Percentiles rank a stretch among this genome's conserved stretches.
Evolutionary conservation across 768 basidiomycete species (phyloP).

Genomic region (Suillus spraguei): DNA sequence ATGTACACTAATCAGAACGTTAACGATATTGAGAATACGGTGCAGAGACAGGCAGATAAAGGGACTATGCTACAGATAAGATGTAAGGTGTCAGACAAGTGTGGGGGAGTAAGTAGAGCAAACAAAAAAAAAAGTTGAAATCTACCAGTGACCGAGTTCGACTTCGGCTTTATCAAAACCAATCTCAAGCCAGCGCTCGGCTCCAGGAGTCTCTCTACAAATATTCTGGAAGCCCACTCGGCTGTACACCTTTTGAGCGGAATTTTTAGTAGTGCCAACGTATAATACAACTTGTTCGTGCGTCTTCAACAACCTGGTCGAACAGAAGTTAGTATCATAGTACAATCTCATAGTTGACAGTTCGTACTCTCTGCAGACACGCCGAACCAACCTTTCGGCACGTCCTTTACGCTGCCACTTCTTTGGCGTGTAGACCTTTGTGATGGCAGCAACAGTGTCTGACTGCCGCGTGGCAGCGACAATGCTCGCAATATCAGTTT

Average conservation of each 20-base stretch:
- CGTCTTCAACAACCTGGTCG: conserved; percentile 41
- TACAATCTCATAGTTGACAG: background rate
- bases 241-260: conserved; percentile 52
- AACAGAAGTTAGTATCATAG: conserved; percentile 16
- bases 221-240: conserved; percentile 56
- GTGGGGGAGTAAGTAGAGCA: too few species aligned
- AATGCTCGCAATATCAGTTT: conserved; percentile 41
- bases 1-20: background rate
- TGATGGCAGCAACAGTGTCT: conserved; percentile 51
- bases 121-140: background rate
- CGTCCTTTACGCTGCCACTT: conserved; percentile 47
- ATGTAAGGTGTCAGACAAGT: background rate
- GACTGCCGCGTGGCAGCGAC: conserved; percentile 61
- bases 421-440: conserved; percentile 57
- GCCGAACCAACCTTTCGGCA: conserved; percentile 53
- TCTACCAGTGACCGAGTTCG: conserved; percentile 69
- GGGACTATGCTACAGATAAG: background rate
- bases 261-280: conserved; percentile 51
- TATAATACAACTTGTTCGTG: conserved; percentile 54
- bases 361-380: conserved; percentile 45
- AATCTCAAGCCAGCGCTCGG: conserved; percentile 55
- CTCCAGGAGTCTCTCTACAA: conserved; percentile 37
- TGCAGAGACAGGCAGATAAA: background rate
- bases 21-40: background rate
- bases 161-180: conserved; percentile 51